Evolutionary conservation across 805 yeast species (phyloP), one percentile per base, ranked within the genome.

Genomic region (Pichia insulana): DNA sequence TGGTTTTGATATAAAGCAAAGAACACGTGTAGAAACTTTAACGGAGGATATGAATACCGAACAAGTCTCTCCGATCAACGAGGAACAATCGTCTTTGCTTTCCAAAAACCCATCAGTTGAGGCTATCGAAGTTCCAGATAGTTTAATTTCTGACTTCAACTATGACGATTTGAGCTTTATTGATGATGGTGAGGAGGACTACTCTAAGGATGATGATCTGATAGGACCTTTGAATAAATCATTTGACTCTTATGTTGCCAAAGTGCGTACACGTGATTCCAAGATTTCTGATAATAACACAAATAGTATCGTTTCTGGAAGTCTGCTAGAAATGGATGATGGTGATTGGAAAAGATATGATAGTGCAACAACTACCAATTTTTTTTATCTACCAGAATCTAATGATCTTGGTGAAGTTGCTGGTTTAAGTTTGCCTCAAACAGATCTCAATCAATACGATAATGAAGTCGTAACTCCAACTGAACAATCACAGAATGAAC

Each of bases 341-440:
- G 40, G 33, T 5, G 38, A 16, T 13, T 40, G 47, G 44, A 37
- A 37, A 18, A 20, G 41, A 34, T 40, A 44, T 26, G 36, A 35
- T 18, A 41, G 36, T 41, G 38, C 34, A 8, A 40, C 31, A 6
- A n/a, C 31, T 28, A 28, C 31, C 5, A n/a, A 28, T 12, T 28
- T 44, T 40, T 41, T 37, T 18, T 22, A 17, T 20, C 25, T 8
- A 22, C 7, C 25, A 22, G 25, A 22, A 22, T 22, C 8, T 22
- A 22, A 22, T 22, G 25, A 22, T 22, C 25, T 6, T 22, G 25
- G 8, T 22, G 25, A 22, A 22, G 25, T 22, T 22, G 25, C 25
- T 6, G 8, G 25, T 22, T 22, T 22, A 22, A 22, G 25, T 22
- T 6, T 22, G 25, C 25, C 25, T 6, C 25, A 22, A 8, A 22